Conservation (phyloP, 2,329 filamentous ascomycete genomes). For the Paraphoma sp. region DNA sequence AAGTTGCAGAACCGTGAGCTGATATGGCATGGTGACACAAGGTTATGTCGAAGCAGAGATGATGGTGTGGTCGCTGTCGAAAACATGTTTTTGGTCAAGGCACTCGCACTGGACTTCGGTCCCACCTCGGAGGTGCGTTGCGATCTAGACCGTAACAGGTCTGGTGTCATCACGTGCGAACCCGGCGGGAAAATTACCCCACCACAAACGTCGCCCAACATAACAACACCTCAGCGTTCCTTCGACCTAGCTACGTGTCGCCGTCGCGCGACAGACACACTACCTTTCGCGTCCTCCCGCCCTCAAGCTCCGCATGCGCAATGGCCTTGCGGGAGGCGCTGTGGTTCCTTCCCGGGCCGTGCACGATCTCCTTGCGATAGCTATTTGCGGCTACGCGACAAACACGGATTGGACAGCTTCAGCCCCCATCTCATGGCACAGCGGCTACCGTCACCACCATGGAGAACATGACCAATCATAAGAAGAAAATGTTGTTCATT, state of each 20-base stretch:
- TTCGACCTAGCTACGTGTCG: slow-evolving; percentile 15
- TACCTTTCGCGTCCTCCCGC: neutral
- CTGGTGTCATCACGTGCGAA: slow-evolving; percentile 39
- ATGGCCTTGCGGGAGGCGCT: slow-evolving; percentile 18
- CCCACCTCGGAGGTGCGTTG: slow-evolving; percentile 18
- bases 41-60: neutral
- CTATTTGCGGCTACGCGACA: slow-evolving; percentile 50
- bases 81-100: neutral
- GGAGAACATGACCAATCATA: slow-evolving; percentile 43
- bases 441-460: slow-evolving; percentile 44
- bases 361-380: slow-evolving; percentile 43
- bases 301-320: no score
- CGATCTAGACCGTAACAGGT: slow-evolving; percentile 7
- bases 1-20: neutral
- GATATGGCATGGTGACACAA: neutral
- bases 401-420: slow-evolving; percentile 48
- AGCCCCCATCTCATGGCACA: slow-evolving; percentile 46
- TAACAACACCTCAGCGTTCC: slow-evolving; percentile 31
- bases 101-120: neutral
- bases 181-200: slow-evolving; percentile 39
- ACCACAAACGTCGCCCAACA: slow-evolving; percentile 35
- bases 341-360: slow-evolving; percentile 37
- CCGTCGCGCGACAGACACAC: slow-evolving; percentile 7
- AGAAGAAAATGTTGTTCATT: slow-evolving; percentile 33
- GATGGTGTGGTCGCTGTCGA: neutral